These are phyloP conservation scores for Acanthamoeba royreba DNA, from an alignment of 208 protist genomes.

Conservation along the genomic window DNA sequence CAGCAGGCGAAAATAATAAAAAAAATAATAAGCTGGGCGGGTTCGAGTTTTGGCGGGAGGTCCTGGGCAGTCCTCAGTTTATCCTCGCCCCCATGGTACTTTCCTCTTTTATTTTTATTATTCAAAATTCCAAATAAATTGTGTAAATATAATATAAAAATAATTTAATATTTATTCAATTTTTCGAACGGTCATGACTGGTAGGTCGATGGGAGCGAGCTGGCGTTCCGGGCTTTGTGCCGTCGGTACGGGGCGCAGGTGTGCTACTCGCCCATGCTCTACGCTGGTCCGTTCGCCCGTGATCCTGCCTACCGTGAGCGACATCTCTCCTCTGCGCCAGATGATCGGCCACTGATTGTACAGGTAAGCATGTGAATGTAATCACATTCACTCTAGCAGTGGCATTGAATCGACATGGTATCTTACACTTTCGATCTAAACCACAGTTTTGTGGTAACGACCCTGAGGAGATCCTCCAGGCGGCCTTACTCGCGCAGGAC, in stretches of 20 bases:
- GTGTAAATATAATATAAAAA: not conserved
- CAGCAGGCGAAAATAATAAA: too few species aligned
- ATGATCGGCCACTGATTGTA: slow-evolving; percentile 76
- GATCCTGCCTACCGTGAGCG: not conserved
- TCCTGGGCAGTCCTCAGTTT: not conserved
- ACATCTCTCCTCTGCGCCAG: slow-evolving; percentile 13
- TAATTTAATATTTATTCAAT: not conserved
- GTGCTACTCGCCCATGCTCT: slow-evolving; percentile 73
- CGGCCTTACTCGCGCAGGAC: slow-evolving; percentile 72
- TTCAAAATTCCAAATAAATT: not conserved
- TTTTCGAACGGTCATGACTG: not conserved
- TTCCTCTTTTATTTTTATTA: not conserved
- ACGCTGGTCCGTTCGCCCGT: not conserved
- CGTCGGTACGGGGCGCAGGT: slow-evolving; percentile 54
- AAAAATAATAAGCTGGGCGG: not conserved
- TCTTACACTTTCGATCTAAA: not conserved
- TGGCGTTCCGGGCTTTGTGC: slow-evolving; percentile 67
- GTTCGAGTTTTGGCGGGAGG: not conserved
- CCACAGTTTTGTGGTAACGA: slow-evolving; percentile 77
- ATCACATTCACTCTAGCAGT: not conserved
- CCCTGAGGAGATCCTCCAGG: slow-evolving; percentile 67
- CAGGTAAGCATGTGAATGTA: not conserved
- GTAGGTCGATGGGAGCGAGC: slow-evolving; percentile 64
- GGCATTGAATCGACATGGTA: not conserved
- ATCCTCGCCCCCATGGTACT: not conserved